phyloP scores from a whole-genome alignment of 2,329 filamentous ascomycete genomes.

The Chalaropsis thielavioides region DNA sequence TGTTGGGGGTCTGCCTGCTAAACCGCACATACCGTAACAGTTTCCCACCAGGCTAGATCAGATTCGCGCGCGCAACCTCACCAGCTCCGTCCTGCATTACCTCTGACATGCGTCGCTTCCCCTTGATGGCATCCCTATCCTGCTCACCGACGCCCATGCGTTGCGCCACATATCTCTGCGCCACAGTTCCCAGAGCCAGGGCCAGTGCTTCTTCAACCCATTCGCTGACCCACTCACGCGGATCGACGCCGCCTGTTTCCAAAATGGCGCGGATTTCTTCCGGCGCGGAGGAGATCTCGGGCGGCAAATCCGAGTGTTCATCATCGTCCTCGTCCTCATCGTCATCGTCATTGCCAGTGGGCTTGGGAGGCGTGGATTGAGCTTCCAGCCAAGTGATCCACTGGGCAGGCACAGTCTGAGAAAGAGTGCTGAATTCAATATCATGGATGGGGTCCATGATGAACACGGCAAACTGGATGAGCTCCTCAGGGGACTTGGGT shows the following conservation, averaged over 20 bases:
- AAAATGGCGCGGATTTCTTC: slow-evolving; percentile 82
- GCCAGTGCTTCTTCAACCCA: slow-evolving; percentile 85
- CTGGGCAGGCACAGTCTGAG: slow-evolving; percentile 66
- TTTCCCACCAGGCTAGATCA: slow-evolving; percentile 29
- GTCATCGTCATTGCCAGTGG: background rate
- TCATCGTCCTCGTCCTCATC: slow-evolving; percentile 22
- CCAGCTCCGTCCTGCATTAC: slow-evolving; percentile 42
- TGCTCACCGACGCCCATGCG: slow-evolving; percentile 93
- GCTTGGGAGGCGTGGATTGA: slow-evolving; percentile 27
- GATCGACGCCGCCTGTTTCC: slow-evolving; percentile 61
- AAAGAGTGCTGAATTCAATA: slow-evolving; percentile 71
- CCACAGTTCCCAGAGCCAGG: slow-evolving; percentile 68
- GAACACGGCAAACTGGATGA: slow-evolving; percentile 62
- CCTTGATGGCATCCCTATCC: slow-evolving; percentile 36
- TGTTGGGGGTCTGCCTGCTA: no score
- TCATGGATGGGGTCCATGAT: slow-evolving; percentile 80
- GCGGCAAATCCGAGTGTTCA: slow-evolving; percentile 30
- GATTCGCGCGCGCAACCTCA: slow-evolving; percentile 44
- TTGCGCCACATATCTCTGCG: slow-evolving; percentile 85
- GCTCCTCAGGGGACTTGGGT: slow-evolving; percentile 41
- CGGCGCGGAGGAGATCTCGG: slow-evolving; percentile 30
- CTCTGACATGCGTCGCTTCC: slow-evolving; percentile 45
- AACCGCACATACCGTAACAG: no score
- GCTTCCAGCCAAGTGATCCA: slow-evolving; percentile 92
- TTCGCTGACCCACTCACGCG: slow-evolving; percentile 91